Conservation (phyloP, 2,329 filamentous ascomycete species). For the Pseudophaeomoniella oleicola region DNA sequence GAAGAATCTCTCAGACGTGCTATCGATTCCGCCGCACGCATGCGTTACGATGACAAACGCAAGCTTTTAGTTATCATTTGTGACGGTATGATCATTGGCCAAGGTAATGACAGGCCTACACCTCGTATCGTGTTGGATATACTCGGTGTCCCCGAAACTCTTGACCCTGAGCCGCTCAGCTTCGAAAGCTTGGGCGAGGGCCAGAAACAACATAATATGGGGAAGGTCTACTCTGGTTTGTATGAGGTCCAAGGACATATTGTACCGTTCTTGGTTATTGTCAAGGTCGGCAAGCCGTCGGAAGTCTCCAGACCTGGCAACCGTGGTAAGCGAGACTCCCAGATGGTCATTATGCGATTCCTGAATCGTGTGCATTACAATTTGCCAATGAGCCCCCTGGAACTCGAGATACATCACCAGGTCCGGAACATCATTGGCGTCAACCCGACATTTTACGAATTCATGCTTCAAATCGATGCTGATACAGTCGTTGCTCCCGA, state of each 20-base stretch:
- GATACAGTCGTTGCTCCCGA: slow-evolving; percentile 88
- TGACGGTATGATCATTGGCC: slow-evolving; percentile 98
- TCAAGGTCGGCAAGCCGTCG: slow-evolving; percentile 85
- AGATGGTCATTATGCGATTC: slow-evolving; percentile 98
- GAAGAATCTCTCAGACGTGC: slow-evolving; percentile 94
- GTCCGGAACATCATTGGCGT: slow-evolving; percentile 98
- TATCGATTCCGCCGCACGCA: slow-evolving; percentile 87
- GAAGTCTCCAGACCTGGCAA: slow-evolving; percentile 70
- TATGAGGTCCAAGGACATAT: slow-evolving; percentile 98
- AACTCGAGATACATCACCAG: slow-evolving; percentile 97
- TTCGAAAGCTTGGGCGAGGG: slow-evolving; percentile 95
- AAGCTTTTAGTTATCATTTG: slow-evolving; percentile 88
- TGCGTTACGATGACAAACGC: slow-evolving; percentile 96
- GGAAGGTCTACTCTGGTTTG: slow-evolving; percentile 91
- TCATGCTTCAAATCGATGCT: slow-evolving; percentile 88
- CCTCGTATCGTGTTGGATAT: slow-evolving; percentile 95
- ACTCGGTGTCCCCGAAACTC: slow-evolving; percentile 80
- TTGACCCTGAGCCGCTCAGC: slow-evolving; percentile 89
- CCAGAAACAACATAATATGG: slow-evolving; percentile 98
- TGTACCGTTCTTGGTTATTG: slow-evolving; percentile 89
- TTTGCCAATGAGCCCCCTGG: slow-evolving; percentile 83
- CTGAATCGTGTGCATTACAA: slow-evolving; percentile 98
- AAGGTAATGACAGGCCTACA: slow-evolving; percentile 91
- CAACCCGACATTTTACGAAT: slow-evolving; percentile 97
- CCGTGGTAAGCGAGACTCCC: slow-evolving; percentile 97